Evolutionary conservation across 2,329 filamentous ascomycete species (phyloP).

Genomic region (Alternaria infectoria): DNA sequence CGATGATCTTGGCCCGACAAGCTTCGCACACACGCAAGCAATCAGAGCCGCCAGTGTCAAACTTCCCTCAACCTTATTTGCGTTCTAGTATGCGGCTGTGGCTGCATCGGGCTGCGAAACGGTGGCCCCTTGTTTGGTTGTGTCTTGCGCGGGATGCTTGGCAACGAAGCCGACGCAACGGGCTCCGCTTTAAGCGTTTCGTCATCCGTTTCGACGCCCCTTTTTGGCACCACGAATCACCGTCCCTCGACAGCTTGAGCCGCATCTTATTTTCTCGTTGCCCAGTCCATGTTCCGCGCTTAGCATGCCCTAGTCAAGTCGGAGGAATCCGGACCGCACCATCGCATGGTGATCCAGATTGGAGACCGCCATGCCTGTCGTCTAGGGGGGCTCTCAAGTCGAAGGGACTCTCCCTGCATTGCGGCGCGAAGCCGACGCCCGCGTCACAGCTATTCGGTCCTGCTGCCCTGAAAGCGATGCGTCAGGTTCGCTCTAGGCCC

Average conservation of each 20-base stretch:
- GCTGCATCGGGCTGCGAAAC: conserved; percentile 29
- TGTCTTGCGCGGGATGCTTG: conserved; percentile 43
- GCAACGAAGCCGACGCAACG: conserved; percentile 35
- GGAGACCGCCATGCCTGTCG: conserved; percentile 7
- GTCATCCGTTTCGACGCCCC: conserved; percentile 40
- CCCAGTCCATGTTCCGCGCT: conserved; percentile 26
- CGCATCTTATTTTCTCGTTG: conserved; percentile 29
- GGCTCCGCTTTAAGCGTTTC: conserved; percentile 43
- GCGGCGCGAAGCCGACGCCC: conserved; percentile 9
- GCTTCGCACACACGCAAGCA: conserved; percentile 21
- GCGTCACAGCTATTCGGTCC: conserved; percentile 5
- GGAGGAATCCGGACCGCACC: conserved; percentile 23
- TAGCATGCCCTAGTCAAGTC: conserved; percentile 20
- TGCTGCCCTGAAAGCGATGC: neutral
- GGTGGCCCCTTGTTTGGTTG: conserved; percentile 31
- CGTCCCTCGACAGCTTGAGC: conserved; percentile 27
- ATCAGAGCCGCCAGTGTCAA: conserved; percentile 16
- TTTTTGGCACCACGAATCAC: conserved; percentile 27
- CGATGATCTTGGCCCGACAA: conserved; percentile 16
- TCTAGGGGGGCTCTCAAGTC: neutral
- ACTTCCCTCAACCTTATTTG: conserved; percentile 20
- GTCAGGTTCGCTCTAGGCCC: neutral
- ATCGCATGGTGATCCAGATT: conserved; percentile 9
- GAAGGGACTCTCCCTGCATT: conserved; percentile 16
- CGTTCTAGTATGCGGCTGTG: conserved; percentile 23